Evolutionary conservation across 768 basidiomycete species (phyloP), one percentile per base, ranked within the genome.

Genomic region (Mycena albidolilacea): DNA sequence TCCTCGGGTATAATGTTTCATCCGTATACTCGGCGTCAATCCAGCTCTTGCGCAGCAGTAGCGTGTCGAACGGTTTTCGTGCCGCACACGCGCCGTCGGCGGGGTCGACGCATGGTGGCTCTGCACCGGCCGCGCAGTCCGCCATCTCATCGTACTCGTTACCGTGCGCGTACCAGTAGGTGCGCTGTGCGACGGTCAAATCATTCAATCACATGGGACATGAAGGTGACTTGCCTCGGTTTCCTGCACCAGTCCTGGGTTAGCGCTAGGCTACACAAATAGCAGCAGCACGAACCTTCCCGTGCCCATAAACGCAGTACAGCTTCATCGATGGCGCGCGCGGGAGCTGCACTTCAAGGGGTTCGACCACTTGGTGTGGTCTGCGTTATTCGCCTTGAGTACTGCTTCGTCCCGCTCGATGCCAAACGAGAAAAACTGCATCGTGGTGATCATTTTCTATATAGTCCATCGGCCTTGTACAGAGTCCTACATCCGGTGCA

Each of bases 1-100:
- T 92, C 82, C 89, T 92, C 10, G 94, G 94, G 46, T 73, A 81
- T 1, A 82, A 77, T 7, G 73, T 83, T 61, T 94, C 93, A 73
- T 93, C 87, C 3, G 92, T 93, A 74, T 95, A 93, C 14, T 91
- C 90, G 1, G 90, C 86, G 82, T 99, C 97, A 74, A 99, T 99
- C 91, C 92, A 94, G 74, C 90, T 93, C 61, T 87, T 84, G 60
- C 91, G 85, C 0, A 87, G 83, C 43, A 90, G 77, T 3, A 90
- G 89, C 66, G 89, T 80, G 76, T 92, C 90, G 38, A 91, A 83
- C 1, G 86, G 83, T n/a, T 82, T 74, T n/a, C 85, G 84, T 10
- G 81, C 87, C 21, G 82, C 76, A 80, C 91, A 91, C 12, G 70
- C 78, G 17, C 78, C 79, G 8, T 81, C 80, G 15, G 84, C 81